Evolutionary conservation across 1,284 basidiomycete genomes (phyloP).

Genomic region (Phellopilus nigrolimitatus): DNA sequence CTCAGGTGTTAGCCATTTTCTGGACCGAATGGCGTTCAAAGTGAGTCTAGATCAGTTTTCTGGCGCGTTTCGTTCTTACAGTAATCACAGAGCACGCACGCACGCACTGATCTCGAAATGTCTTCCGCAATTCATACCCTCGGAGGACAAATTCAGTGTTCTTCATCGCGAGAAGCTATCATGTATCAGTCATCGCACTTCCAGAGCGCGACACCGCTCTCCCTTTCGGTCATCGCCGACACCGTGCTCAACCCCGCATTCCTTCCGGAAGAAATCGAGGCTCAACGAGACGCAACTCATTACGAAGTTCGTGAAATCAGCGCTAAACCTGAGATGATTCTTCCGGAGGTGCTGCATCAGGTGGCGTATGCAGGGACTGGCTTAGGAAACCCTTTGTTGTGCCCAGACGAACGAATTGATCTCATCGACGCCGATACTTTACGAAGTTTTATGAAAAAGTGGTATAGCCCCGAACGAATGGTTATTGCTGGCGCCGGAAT

Average conservation of each 20-base stretch:
- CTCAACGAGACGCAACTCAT: slow-evolving; percentile 83
- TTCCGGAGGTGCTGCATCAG: slow-evolving; percentile 89
- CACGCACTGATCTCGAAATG: slow-evolving; percentile 72
- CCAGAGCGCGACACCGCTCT: slow-evolving; percentile 75
- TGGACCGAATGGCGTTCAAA: slow-evolving; percentile 97
- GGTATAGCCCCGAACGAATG: slow-evolving; percentile 92
- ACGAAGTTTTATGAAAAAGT: slow-evolving; percentile 67
- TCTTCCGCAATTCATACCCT: slow-evolving; percentile 77
- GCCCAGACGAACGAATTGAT: slow-evolving; percentile 80
- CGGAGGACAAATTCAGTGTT: slow-evolving; percentile 91
- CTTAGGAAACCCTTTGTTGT: slow-evolving; percentile 86
- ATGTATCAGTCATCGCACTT: slow-evolving; percentile 99
- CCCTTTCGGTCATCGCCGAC: slow-evolving; percentile 87
- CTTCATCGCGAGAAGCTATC: slow-evolving; percentile 90
- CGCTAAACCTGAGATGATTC: slow-evolving; percentile 89
- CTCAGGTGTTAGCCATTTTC: slow-evolving; percentile 85
- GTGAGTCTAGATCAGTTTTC: slow-evolving; percentile 48
- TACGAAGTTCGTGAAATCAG: slow-evolving; percentile 91
- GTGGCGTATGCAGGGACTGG: slow-evolving; percentile 80
- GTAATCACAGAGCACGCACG: slow-evolving; percentile 48
- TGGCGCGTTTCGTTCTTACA: slow-evolving; percentile 7
- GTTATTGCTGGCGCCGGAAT: slow-evolving; percentile 94
- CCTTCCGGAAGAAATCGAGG: slow-evolving; percentile 73
- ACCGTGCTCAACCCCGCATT: slow-evolving; percentile 83
- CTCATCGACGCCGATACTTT: slow-evolving; percentile 65